Percentiles rank a stretch among this genome's conserved stretches.
phyloP scores from a whole-genome alignment of 768 basidiomycete genomes.

The Collybiopsis confluens region DNA sequence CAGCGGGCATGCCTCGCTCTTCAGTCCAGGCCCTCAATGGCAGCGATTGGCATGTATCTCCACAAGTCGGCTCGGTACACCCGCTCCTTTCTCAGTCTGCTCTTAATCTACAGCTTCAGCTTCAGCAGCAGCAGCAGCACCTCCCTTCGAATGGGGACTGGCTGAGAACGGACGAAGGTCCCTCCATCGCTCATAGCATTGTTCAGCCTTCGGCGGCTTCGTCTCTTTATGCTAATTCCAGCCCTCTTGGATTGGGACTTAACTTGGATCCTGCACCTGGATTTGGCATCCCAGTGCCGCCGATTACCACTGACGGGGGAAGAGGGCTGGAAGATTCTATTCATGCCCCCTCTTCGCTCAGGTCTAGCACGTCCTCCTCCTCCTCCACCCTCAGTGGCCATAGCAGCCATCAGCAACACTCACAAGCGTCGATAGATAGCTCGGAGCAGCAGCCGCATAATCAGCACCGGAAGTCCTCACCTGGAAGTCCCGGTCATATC shows the following conservation, averaged over 20 bases:
- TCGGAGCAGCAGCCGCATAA: neutral
- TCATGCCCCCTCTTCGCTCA: slow-evolving; percentile 3
- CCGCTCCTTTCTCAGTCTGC: neutral
- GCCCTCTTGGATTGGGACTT: slow-evolving; percentile 8
- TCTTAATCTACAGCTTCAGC: slow-evolving; percentile 2
- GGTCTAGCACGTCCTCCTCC: neutral
- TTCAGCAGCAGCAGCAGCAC: slow-evolving; percentile 2
- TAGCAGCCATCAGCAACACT: slow-evolving; percentile 1
- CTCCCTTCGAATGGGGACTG: slow-evolving; percentile 10
- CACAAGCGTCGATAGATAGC: neutral
- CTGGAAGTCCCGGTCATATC: neutral
- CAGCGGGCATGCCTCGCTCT: neutral
- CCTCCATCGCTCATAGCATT: neutral
- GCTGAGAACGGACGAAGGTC: slow-evolving; percentile 13
- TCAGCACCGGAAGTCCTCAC: slow-evolving; percentile 7
- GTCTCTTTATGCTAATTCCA: neutral
- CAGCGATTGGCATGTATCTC: slow-evolving; percentile 5
- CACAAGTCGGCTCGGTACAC: neutral
- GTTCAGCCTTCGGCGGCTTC: neutral
- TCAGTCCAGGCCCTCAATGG: neutral
- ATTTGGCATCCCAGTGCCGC: neutral
- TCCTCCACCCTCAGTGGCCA: neutral
- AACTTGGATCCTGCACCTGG: slow-evolving; percentile 2
- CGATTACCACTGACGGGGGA: neutral
- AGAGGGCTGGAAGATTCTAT: slow-evolving; percentile 8